Percentiles rank a stretch among this genome's conserved stretches.
These are phyloP conservation scores for Aristolochia californica DNA, from an alignment of 164 flowering plant species.

Conservation along the genomic window DNA sequence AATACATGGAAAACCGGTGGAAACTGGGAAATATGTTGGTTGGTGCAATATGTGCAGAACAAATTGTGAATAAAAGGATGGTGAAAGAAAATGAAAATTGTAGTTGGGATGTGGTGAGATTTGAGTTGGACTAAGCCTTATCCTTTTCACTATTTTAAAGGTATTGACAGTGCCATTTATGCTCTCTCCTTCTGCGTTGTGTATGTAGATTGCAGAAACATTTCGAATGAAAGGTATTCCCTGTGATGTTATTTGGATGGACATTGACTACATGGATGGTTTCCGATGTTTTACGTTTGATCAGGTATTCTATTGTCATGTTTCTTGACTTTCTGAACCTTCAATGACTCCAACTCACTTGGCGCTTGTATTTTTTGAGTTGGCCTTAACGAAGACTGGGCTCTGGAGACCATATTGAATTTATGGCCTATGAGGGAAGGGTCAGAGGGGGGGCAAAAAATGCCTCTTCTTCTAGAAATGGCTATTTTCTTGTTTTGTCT, in stretches of 20 bases:
- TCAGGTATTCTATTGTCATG: constrained; percentile 28
- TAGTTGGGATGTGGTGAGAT: background rate
- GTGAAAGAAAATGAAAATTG: no score
- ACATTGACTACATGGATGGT: constrained; percentile 97
- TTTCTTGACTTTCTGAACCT: background rate
- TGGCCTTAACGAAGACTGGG: no score
- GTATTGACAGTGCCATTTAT: background rate
- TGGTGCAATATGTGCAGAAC: background rate
- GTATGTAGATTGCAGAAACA: constrained; percentile 53
- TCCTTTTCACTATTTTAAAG: background rate
- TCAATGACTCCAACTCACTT: background rate
- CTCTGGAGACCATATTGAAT: no score
- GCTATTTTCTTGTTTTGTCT: no score
- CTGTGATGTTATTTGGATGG: constrained; percentile 98
- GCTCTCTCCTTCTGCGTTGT: background rate
- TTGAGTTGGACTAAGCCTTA: background rate
- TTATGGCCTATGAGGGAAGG: no score
- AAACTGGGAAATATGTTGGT: no score
- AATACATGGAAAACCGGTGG: no score
- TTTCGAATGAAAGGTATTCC: constrained; percentile 86
- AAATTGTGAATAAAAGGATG: no score
- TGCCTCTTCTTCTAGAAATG: no score
- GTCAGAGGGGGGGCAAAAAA: no score
- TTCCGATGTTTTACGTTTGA: constrained; percentile 94
- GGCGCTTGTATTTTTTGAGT: no score